These are phyloP conservation scores for Xerocomus amazonicus DNA, from an alignment of 1,284 basidiomycete genomes.

Conservation along the genomic window DNA sequence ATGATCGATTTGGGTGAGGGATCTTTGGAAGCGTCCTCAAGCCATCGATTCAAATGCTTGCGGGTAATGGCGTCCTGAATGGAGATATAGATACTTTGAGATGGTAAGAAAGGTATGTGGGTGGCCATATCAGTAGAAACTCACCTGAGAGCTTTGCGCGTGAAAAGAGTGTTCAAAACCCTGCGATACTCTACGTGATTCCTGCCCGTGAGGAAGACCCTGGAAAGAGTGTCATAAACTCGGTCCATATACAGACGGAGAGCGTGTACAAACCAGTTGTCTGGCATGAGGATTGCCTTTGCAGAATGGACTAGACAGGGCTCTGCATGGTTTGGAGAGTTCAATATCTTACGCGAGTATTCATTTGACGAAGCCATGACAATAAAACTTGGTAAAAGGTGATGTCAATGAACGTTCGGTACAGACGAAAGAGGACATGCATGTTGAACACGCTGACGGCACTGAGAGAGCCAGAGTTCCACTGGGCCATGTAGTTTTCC, in stretches of 20 bases:
- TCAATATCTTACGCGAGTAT: conserved; percentile 88
- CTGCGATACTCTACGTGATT: conserved; percentile 93
- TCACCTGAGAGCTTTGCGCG: conserved; percentile 87
- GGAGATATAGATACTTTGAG: conserved; percentile 74
- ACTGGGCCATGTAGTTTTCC: conserved; percentile 86
- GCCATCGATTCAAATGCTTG: conserved; percentile 73
- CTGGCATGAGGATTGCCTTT: conserved; percentile 81
- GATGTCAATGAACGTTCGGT: conserved; percentile 8
- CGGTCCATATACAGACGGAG: not conserved
- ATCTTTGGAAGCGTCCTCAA: conserved; percentile 49
- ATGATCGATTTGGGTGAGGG: conserved; percentile 70
- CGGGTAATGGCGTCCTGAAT: conserved; percentile 88
- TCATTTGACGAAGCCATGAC: conserved; percentile 94
- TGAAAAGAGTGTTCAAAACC: conserved; percentile 90
- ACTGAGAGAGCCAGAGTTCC: conserved; percentile 81
- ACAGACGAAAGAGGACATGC: conserved; percentile 45
- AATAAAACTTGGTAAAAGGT: conserved; percentile 68
- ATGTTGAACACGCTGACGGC: conserved; percentile 95
- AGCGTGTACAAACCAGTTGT: conserved; percentile 75
- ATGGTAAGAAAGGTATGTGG: conserved; percentile 6
- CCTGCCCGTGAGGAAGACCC: conserved; percentile 97
- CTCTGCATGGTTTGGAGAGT: conserved; percentile 85
- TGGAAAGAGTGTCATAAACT: conserved; percentile 29
- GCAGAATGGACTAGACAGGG: conserved; percentile 94
- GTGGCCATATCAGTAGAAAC: conserved; percentile 18